Evolutionary conservation across 2,329 filamentous ascomycete species (phyloP), one percentile per base, ranked within the genome.

Genomic region (Didymella pomorum): DNA sequence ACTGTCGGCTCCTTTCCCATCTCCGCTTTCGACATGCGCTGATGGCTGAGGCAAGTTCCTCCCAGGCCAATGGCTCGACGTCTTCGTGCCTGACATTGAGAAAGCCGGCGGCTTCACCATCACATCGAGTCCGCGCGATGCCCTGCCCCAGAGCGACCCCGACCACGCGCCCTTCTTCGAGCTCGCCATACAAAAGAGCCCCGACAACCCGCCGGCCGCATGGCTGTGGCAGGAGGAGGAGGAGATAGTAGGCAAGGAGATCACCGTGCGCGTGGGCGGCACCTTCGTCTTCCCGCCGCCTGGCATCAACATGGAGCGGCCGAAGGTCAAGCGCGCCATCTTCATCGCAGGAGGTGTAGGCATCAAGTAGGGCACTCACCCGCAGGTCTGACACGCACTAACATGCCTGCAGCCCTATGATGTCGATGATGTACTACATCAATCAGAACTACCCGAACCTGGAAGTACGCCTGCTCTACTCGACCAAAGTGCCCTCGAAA

Each of bases 11-110:
- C 51, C 58, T 57, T 63, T 51, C 63, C 66, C 66, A 63, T 67
- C 63, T 66, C 59, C 56, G 64, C 67, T 61, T 53, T 56, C 65
- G 52, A 67, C 66, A 60, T 64, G 57, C 61, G 66, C 69, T 74
- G 68, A 73, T 71, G 63, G 66, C 61, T 63, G 63, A 64, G 61
- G 53, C 63, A 75, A 90, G 83, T 96, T 95, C 77, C 82, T 87
- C 6, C 87, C 93, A 5, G 93, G 93, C 52, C 93, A 96, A 81
- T 97, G 92, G 91, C 83, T 97, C 55, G 93, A 97, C 74, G 88
- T 92, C 7, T 89, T 90, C 73, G 84, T 92, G 52, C 92, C 93
- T 1, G 81, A 80, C 35, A 79, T 91, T 43, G 69, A 83, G 42
- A 87, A 89, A 72, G 88, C 91, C 3, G 93, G 93, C 31, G 93